phyloP scores from a whole-genome alignment of 2,329 filamentous ascomycete genomes.

The Ascomycota sp. region DNA sequence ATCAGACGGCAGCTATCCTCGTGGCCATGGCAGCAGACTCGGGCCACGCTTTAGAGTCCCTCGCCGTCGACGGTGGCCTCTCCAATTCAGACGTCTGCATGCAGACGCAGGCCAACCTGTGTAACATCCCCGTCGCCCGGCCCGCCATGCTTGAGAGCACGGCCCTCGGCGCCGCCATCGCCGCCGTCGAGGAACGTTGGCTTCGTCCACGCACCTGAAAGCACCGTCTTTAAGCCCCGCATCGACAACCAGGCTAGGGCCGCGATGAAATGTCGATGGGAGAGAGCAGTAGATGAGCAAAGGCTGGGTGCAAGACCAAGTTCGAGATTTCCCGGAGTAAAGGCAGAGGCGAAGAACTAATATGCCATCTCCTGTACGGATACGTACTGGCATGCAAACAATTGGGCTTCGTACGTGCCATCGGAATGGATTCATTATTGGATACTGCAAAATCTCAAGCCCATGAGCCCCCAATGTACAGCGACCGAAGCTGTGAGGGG shows the following conservation, averaged over 20 bases:
- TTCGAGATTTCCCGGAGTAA: background rate
- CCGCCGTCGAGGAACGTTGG: conserved; percentile 60
- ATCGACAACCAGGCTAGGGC: conserved; percentile 24
- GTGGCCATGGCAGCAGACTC: conserved; percentile 83
- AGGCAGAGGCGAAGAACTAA: too few relatives aligned
- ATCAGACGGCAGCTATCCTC: conserved; percentile 80
- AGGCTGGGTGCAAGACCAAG: conserved; percentile 24
- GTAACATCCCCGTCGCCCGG: conserved; percentile 61
- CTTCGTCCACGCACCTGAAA: conserved; percentile 49
- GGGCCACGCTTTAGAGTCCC: conserved; percentile 48
- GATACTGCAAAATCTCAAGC: too few relatives aligned
- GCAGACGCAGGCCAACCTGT: conserved; percentile 79
- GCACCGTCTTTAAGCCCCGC: conserved; percentile 49
- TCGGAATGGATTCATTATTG: too few relatives aligned
- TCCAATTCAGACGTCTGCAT: conserved; percentile 77
- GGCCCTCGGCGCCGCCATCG: conserved; percentile 70
- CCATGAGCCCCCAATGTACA: too few relatives aligned
- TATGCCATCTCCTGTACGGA: too few relatives aligned
- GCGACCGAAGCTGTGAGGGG: too few relatives aligned
- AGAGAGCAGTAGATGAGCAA: conserved; percentile 37
- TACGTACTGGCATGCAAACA: too few relatives aligned
- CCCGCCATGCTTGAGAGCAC: conserved; percentile 84
- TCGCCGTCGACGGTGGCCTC: conserved; percentile 79
- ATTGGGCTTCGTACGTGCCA: too few relatives aligned
- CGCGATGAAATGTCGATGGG: conserved; percentile 29